Evolutionary conservation across 768 basidiomycete genomes (phyloP).

Genomic region (Boletus pseudo-olivaceus): DNA sequence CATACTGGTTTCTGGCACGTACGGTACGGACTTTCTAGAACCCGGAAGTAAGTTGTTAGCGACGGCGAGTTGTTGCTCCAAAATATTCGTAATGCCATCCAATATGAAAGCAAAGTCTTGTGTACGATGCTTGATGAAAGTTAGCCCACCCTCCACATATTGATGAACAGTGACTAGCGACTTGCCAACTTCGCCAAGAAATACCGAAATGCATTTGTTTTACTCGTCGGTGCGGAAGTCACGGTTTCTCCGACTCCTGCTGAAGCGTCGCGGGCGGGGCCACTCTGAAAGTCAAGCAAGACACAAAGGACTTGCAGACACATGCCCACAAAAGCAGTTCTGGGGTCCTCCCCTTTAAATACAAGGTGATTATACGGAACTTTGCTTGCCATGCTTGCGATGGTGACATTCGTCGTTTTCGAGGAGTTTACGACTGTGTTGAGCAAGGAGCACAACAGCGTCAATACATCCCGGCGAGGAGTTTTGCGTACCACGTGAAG

Average conservation of each 20-base stretch:
- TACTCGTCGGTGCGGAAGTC: slow-evolving; percentile 49
- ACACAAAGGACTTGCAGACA: slow-evolving; percentile 77
- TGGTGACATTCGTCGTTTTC: slow-evolving; percentile 45
- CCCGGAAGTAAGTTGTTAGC: slow-evolving; percentile 78
- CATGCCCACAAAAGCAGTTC: slow-evolving; percentile 65
- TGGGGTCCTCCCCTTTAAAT: slow-evolving; percentile 83
- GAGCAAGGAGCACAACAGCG: slow-evolving; percentile 86
- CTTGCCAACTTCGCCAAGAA: slow-evolving; percentile 84
- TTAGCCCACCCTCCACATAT: slow-evolving; percentile 7
- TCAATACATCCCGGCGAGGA: slow-evolving; percentile 80
- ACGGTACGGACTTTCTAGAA: slow-evolving; percentile 77
- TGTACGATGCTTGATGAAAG: slow-evolving; percentile 65
- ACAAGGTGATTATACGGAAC: slow-evolving; percentile 89
- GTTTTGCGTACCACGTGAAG: slow-evolving; percentile 75
- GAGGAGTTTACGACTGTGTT: slow-evolving; percentile 84
- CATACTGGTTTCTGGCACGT: slow-evolving; percentile 79
- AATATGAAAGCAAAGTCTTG: slow-evolving; percentile 87
- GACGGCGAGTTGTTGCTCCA: slow-evolving; percentile 74
- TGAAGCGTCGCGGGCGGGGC: slow-evolving; percentile 56
- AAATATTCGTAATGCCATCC: slow-evolving; percentile 61
- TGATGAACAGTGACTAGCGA: slow-evolving; percentile 1
- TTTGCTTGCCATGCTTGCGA: slow-evolving; percentile 71
- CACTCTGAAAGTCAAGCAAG: slow-evolving; percentile 79
- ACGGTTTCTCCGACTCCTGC: slow-evolving; percentile 42
- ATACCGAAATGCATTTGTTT: slow-evolving; percentile 87